Evolutionary conservation across 2,329 filamentous ascomycete species (phyloP), one percentile per base, ranked within the genome.

Genomic region (Colletotrichum zoysiae): DNA sequence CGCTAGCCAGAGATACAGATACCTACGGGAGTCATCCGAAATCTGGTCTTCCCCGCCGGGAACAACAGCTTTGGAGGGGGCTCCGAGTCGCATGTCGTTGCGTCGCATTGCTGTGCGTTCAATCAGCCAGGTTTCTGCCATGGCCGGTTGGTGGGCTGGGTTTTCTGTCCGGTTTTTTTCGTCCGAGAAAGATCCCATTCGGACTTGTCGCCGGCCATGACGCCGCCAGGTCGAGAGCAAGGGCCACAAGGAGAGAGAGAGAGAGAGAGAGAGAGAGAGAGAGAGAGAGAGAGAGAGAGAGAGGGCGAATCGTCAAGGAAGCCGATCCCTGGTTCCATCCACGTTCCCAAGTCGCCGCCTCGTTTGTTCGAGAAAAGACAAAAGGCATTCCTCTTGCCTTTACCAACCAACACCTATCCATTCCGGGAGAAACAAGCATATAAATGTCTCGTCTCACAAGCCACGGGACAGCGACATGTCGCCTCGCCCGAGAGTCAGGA

Each of bases 11-110:
- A 62, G 65, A 69, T 60, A 46, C 44, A 62, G 65, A 64, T 60
- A n/a, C n/a, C n/a, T n/a, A 59, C 69, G 69, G 69, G 65, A 71
- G 65, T 71, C 68, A 59, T 59, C 69, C 69, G 65, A 51, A 59
- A 57, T 46, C 53, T 51, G 48, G n/a, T 67, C 12, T 48, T 67
- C 57, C 16, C 40, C 53, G 57, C 42, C 42, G 23, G 58, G 64
- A 50, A 26, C 57, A 30, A 71, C 26, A 51, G 50, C 33, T 23
- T 61, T 59, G 26, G 26, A 26, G 38, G 53, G 58, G 44, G 4
- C 5, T 35, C 48, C 48, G 58, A 50, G 26, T 71, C 46, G 69
- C 60, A 55, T 64, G 56, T 69, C 44, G 56, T 55, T 50, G 65
- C 48, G 67, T 56, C 69, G 57, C 58, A 61, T 56, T 23, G 50